Evolutionary conservation across 1,284 basidiomycete species (phyloP), one percentile per base, ranked within the genome.

Genomic region (Puccinia horiana): DNA sequence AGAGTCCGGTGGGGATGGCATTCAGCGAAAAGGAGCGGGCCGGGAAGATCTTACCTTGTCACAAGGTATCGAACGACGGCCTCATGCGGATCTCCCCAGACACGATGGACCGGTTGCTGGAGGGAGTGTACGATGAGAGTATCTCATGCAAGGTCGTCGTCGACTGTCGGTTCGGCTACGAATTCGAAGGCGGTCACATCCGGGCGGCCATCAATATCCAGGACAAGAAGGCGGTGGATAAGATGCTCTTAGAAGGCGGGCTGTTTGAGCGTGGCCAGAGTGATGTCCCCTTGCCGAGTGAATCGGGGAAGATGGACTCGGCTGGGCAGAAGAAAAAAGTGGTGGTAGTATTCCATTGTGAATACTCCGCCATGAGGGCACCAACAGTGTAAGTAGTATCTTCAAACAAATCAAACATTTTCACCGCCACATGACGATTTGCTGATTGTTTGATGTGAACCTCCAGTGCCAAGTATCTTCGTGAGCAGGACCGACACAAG

Each of bases 161-260:
- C 85, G 96, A 99, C 88, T 99, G 97, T 87, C 93, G 96, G 40
- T 99, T 99, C 87, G 94, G 95, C 84, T 99, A 98, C 86, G 97
- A 99, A 88, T 98, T 93, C 87, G 90, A 91, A 73, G 96, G 96
- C 16, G 97, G 96, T 0, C 96, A 99, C 88, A 92, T 99, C 83
- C 91, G 91, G 4, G 93, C 95, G 23, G 96, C 97, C 1, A 89
- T 96, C 87, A 98, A 98, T 87, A 91, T 99, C 85, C 94, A 93
- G 86, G 94, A 92, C n/a, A 91, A 92, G 16, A 88, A 90, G 52
- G 91, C 91, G 73, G 91, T 98, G 40, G 94, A 97, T 85, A 91
- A 93, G 56, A 90, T 94, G 91, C 18, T 87, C 87, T 86, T 85
- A 85, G 1, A 83, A 85, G 44, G 84, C 83, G 20, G 82, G 72